Percentiles rank a stretch among this genome's conserved stretches.
These are phyloP conservation scores for Tricholomella constricta DNA, from an alignment of 768 basidiomycete genomes.

Conservation along the genomic window DNA sequence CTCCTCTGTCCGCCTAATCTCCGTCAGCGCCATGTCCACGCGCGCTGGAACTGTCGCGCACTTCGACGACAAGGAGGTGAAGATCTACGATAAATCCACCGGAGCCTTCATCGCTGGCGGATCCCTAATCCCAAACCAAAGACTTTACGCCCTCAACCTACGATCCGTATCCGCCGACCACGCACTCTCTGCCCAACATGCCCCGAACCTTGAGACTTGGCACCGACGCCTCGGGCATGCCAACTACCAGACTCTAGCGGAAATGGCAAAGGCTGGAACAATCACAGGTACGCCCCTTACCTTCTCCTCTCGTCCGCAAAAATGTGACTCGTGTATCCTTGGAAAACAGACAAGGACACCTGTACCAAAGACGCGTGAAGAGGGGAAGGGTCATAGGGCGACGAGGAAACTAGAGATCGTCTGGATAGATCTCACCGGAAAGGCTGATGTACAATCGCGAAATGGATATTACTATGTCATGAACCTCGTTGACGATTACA, in stretches of 20 bases:
- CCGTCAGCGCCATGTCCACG: no score
- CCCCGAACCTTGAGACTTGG: background rate
- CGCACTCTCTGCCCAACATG: no score
- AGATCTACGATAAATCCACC: constrained; percentile 8
- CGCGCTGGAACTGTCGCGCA: no score
- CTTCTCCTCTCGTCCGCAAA: constrained; percentile 2
- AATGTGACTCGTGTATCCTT: constrained; percentile 5
- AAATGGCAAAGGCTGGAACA: no score
- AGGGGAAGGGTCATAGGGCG: constrained; percentile 4
- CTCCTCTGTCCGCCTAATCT: constrained; percentile 21
- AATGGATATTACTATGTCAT: constrained; percentile 1
- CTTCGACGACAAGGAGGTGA: constrained; percentile 19
- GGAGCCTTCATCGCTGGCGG: background rate
- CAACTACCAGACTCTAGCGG: no score
- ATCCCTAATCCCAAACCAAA: constrained; percentile 1
- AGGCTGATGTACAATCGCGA: no score
- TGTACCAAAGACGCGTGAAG: constrained; percentile 31
- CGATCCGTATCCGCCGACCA: background rate
- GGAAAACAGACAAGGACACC: no score
- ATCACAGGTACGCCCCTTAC: no score
- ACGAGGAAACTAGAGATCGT: background rate
- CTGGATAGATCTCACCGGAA: no score
- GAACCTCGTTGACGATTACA: background rate
- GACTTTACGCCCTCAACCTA: constrained; percentile 2
- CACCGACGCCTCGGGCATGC: constrained; percentile 1